Evolutionary conservation across 306 rosid species (phyloP), one percentile per base, ranked within the genome.

Genomic region (Boehmeria nivea): DNA sequence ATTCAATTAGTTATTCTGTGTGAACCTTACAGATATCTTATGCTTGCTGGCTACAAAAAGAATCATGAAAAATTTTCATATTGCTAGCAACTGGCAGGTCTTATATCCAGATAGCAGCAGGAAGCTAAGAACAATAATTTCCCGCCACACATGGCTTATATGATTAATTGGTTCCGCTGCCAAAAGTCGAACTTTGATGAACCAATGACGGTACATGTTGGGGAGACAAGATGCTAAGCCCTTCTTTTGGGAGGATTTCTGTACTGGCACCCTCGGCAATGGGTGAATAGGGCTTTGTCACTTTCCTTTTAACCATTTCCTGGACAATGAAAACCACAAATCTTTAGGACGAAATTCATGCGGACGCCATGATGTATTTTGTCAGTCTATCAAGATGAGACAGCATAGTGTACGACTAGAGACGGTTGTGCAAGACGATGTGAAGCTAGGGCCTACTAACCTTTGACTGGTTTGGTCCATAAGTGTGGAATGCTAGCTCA

Each of bases 241-340:
- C 86, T 72, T 88, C 96, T 52, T 80, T 88, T 2, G 68, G 70
- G 34, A 60, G 54, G 33, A 67, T 51, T 59, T 80, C 91, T 64
- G 63, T 62, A 39, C 65, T 58, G 23, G 75, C 14, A 46, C 73
- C 70, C 38, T 87, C 87, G 27, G 69, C 73, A 69, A 59, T 52
- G n/a, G 99, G 95, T 49, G 96, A 73, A 67, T 91, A 91, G 51
- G 99, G 99, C 69, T 78, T 80, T 36, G 81, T 73, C 62, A 80
- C 78, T 70, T 68, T 72, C 57, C 63, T 78, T 67, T 63, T 77
- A 43, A 46, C 33, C 45, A 52, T 37, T 52, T 66, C 85, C 99
- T 91, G 82, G 57, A 75, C 22, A 57, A 54, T 44, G 64, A 60
- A 12, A 66, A 31, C 1, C 36, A 10, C 36, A 31, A n/a, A n/a